These are phyloP conservation scores for Phytopythium kandeliae DNA, from an alignment of 352 stramenopile genomes.

Conservation along the genomic window DNA sequence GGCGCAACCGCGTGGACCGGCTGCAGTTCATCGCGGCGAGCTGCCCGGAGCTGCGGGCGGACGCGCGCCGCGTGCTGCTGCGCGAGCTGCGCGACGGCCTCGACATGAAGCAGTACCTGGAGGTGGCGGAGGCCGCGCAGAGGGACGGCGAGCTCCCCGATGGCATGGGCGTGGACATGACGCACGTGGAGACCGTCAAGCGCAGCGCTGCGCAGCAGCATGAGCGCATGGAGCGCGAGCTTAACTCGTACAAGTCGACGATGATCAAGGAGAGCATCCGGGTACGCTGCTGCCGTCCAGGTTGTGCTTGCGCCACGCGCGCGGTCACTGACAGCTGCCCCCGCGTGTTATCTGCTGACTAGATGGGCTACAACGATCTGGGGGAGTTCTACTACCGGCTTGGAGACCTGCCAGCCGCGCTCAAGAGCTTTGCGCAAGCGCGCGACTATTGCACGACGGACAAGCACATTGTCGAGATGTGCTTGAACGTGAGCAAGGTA, in stretches of 20 bases:
- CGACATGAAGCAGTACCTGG: slow-evolving; percentile 68
- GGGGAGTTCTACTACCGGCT: slow-evolving; percentile 86
- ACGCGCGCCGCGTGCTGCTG: slow-evolving; percentile 46
- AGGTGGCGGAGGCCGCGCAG: slow-evolving; percentile 37
- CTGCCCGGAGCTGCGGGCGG: slow-evolving; percentile 33
- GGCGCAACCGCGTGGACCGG: slow-evolving; percentile 67
- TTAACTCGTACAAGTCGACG: slow-evolving; percentile 89
- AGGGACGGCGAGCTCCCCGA: slow-evolving; percentile 23
- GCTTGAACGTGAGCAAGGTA: slow-evolving; percentile 86
- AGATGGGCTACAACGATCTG: slow-evolving; percentile 88
- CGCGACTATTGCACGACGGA: slow-evolving; percentile 89
- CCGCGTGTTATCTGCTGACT: too few relatives aligned
- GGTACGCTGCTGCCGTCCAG: slow-evolving; percentile 21
- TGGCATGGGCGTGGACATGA: slow-evolving; percentile 29
- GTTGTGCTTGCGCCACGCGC: background rate
- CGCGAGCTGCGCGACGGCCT: slow-evolving; percentile 54
- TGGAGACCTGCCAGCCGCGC: slow-evolving; percentile 60
- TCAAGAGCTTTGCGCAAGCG: slow-evolving; percentile 85
- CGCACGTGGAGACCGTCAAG: slow-evolving; percentile 59
- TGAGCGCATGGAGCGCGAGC: slow-evolving; percentile 80
- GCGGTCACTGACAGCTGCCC: background rate
- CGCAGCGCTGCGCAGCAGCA: slow-evolving; percentile 63
- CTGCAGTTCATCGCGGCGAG: slow-evolving; percentile 63
- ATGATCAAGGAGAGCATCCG: slow-evolving; percentile 91
- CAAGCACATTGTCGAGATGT: slow-evolving; percentile 89